Evolutionary conservation across 768 basidiomycete genomes (phyloP).

Genomic region (Pleurotus platypus): DNA sequence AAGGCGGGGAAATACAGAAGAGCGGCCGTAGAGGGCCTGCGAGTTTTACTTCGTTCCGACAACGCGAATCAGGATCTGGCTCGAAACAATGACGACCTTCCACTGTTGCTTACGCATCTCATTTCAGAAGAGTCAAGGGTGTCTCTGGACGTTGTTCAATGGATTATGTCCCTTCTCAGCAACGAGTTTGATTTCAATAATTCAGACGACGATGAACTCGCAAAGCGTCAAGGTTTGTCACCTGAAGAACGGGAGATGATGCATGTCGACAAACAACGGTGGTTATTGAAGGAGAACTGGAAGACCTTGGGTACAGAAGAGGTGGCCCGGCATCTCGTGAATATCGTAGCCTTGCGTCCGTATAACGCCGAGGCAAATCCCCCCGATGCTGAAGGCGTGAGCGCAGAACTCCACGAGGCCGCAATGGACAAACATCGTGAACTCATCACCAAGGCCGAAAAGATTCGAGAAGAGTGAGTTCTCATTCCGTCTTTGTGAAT

Average conservation of each 20-base stretch:
- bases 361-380: neutral
- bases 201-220: conserved; percentile 1
- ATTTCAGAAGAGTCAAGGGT: conserved; percentile 9
- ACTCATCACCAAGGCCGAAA: neutral
- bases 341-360: neutral
- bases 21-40: conserved; percentile 12
- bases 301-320: neutral
- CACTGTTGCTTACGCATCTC: conserved; percentile 8
- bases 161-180: conserved; percentile 12
- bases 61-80: conserved; percentile 11
- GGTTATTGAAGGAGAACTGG: neutral
- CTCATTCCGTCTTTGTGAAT: neutral
- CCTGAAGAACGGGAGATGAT: conserved; percentile 7
- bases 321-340: neutral
- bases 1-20: neutral
- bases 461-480: neutral
- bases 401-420: neutral
- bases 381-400: neutral
- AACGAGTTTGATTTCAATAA: neutral
- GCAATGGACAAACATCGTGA: neutral
- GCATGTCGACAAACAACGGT: neutral
- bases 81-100: conserved; percentile 8
- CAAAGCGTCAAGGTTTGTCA: neutral
- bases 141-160: conserved; percentile 11
- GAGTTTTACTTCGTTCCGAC: conserved; percentile 13